Percentiles rank a stretch among this genome's conserved stretches.
Evolutionary conservation across 495 filamentous ascomycete genomes (phyloP).

Genomic region (Xylaria grammica): DNA sequence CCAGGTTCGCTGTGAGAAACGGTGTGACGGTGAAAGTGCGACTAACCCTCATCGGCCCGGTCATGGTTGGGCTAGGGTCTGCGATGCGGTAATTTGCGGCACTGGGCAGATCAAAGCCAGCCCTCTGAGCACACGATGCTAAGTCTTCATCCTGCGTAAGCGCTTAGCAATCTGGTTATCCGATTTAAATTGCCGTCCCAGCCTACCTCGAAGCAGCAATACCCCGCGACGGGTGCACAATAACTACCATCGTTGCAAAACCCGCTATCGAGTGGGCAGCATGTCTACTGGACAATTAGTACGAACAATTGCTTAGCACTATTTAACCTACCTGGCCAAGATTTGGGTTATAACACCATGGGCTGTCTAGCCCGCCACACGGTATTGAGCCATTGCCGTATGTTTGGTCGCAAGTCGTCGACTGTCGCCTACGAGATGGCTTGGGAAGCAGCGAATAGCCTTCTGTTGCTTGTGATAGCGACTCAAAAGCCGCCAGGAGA

Average conservation of each 20-base stretch:
- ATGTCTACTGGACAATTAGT: slow-evolving; percentile 39
- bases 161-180: slow-evolving; percentile 21
- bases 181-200: not conserved
- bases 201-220: slow-evolving; percentile 47
- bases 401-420: slow-evolving; percentile 41
- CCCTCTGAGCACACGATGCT: slow-evolving; percentile 41
- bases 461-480: slow-evolving; percentile 22
- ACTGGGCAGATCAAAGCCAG: slow-evolving; percentile 38
- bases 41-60: slow-evolving; percentile 6
- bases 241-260: slow-evolving; percentile 44
- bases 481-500: slow-evolving; percentile 21
- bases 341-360: slow-evolving; percentile 43
- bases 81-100: slow-evolving; percentile 16
- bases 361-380: slow-evolving; percentile 40
- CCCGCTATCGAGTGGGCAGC: slow-evolving; percentile 43
- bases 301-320: not conserved
- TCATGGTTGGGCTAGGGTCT: not conserved
- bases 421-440: slow-evolving; percentile 25
- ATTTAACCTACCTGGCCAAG: slow-evolving; percentile 38
- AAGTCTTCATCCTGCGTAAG: slow-evolving; percentile 42
- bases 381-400: slow-evolving; percentile 42
- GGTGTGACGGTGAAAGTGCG: slow-evolving; percentile 30
- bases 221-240: slow-evolving; percentile 49
- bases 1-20: slow-evolving; percentile 6
- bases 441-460: slow-evolving; percentile 20